Percentiles rank a stretch among this genome's conserved stretches.
Evolutionary conservation across 2,329 filamentous ascomycete species (phyloP).

Genomic region (Trichoderma breve): DNA sequence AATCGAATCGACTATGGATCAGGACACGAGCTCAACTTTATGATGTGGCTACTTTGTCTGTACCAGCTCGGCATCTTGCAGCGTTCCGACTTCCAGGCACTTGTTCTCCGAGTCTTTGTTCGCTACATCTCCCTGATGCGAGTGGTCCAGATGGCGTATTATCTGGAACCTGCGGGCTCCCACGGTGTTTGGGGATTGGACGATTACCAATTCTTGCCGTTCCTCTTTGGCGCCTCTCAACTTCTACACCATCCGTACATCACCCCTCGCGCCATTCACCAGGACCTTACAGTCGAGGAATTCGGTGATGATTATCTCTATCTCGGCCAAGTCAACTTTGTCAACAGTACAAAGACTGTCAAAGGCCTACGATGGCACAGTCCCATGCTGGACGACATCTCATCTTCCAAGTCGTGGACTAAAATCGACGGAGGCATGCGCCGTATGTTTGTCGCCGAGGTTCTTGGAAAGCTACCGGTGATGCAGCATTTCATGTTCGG

Average conservation of each 20-base stretch:
- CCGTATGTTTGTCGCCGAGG: constrained; percentile 93
- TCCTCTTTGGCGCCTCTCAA: constrained; percentile 91
- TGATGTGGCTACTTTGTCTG: constrained; percentile 93
- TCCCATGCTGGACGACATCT: constrained; percentile 98
- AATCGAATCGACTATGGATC: constrained; percentile 93
- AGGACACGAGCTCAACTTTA: constrained; percentile 95
- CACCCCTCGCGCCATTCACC: constrained; percentile 80
- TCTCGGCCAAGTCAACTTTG: constrained; percentile 86
- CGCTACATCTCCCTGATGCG: constrained; percentile 87
- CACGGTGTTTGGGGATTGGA: constrained; percentile 98
- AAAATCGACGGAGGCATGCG: constrained; percentile 96
- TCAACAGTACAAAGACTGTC: constrained; percentile 95
- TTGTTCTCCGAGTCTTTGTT: constrained; percentile 76
- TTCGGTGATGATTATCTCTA: constrained; percentile 83
- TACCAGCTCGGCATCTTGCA: constrained; percentile 71
- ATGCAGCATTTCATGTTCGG: constrained; percentile 99
- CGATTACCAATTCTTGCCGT: constrained; percentile 95
- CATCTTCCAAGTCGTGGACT: constrained; percentile 79
- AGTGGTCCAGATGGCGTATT: constrained; percentile 84
- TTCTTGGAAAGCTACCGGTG: constrained; percentile 87
- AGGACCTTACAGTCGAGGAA: constrained; percentile 82
- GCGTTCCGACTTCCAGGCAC: constrained; percentile 63
- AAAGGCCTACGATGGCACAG: constrained; percentile 94
- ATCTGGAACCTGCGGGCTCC: constrained; percentile 92
- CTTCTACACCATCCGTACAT: constrained; percentile 79